Conservation (phyloP, 352 stramenopile species). For the Pythium coloratum region DNA sequence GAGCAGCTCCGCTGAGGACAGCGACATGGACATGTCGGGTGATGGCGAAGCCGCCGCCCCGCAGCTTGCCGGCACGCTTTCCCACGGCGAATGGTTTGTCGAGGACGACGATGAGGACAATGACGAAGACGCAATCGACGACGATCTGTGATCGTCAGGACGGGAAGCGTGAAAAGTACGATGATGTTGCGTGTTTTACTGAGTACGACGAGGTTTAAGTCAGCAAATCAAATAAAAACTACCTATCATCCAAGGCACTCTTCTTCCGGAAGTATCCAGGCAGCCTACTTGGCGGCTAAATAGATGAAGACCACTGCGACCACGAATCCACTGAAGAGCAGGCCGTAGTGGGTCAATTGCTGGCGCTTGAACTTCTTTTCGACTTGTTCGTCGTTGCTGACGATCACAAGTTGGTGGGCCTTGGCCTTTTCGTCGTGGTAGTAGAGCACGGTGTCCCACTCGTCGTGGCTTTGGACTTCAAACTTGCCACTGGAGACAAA, state of each 20-base stretch:
- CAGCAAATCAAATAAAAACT: not conserved
- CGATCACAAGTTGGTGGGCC: conserved; percentile 19
- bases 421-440: conserved; percentile 42
- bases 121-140: not conserved
- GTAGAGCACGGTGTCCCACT: conserved; percentile 62
- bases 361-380: conserved; percentile 18
- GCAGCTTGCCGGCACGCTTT: conserved; percentile 26
- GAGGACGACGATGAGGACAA: conserved; percentile 23
- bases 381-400: conserved; percentile 20
- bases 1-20: conserved; percentile 32
- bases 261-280: not conserved
- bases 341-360: conserved; percentile 11
- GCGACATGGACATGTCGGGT: conserved; percentile 28
- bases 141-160: conserved; percentile 2
- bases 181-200: not conserved
- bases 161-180: not conserved
- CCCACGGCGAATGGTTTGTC: conserved; percentile 32
- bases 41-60: conserved; percentile 14
- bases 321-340: conserved; percentile 2
- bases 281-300: not conserved
- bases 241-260: not conserved
- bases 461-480: conserved; percentile 45
- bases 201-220: not conserved
- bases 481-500: conserved; percentile 60
- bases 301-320: conserved; percentile 3